Base-by-base conservation (phyloP, 1,284 basidiomycete species). In the Tilletia horrida region DNA sequence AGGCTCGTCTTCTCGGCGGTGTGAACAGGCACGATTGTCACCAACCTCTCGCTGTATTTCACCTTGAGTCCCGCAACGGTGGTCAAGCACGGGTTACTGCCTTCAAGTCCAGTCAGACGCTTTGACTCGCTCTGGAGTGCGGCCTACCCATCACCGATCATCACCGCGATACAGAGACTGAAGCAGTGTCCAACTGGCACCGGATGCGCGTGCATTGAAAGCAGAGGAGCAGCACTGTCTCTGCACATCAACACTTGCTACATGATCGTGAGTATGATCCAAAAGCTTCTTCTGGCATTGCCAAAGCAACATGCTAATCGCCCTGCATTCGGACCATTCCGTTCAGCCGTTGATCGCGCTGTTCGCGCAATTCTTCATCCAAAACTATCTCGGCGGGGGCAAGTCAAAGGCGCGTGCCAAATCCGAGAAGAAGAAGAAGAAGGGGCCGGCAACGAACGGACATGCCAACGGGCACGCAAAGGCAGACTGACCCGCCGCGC, bases 211-310 rank as follows among this genome's bases (percentile, higher is more conserved):
- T 78, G 77, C 65, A 66, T 78, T 55, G 72, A 77, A 64, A 69
- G 69, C 23, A 67, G 61, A 7, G 76, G 74, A 18, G 72, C 76
- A 8, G 71, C 70, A 59, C 63, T 78, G 13, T 76, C 77, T 7
- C 61, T 78, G n/a, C 71, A 74, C 64, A 71, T 76, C 66, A 78
- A 78, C 66, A 77, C 74, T 21, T 61, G 67, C 63, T 78, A 78
- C 65, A 71, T 78, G 76, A 62, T 73, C 25, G 75, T 76, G 55
- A 75, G 75, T 69, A 23, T 29, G 1, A 18, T 62, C 2, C 23
- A 25, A 31, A 21, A 27, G 21, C 43, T 63, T 52, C 31, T 13
- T 25, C 14, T 31, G 18, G 3, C 45, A 18, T 66, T 11, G 11
- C 35, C 6, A 40, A 40, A 40, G 6, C 35, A 40, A 11, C 35